Evolutionary conservation across 352 stramenopile species (phyloP), one percentile per base, ranked within the genome.

Genomic region (Globisporangium carolinianum): DNA sequence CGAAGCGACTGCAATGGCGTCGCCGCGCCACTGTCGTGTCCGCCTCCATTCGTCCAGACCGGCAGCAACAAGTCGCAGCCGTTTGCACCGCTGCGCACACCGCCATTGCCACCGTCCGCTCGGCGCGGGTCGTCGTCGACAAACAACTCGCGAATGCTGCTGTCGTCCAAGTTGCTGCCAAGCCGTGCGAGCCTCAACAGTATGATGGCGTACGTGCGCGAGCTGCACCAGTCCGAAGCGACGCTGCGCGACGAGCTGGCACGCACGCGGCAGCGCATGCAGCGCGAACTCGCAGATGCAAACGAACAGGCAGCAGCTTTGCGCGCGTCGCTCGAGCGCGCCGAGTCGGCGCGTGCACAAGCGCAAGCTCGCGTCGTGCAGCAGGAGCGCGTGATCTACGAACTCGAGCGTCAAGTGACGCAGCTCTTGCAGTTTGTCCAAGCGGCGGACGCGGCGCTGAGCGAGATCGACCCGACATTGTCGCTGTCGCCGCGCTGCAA

Each of bases 121-220:
- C 24, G 24, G 24, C 24, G 24, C 24, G 24, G 24, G 24, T 32
- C 24, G 24, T 32, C 24, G 24, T 32, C 24, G 24, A 32, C 24
- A 32, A 32, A 32, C 24, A 32, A 32, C 24, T 32, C 24, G 24
- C 24, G 24, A 32, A 58, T 79, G 45, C 56, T 81, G 18, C 67
- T 87, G 15, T 72, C 75, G 32, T 76, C 71, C 47, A 85, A 79
- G 58, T 51, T 93, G 38, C 58, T 91, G 49, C 76, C 80, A 2
- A 80, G 73, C 10, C 74, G 71, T 18, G 73, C 69, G 24, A 79
- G 71, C 14, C 64, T 93, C 47, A 79, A 87, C 51, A 86, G 70
- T 46, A 55, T 93, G 10, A 87, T 93, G 62, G 80, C 75, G 11
- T 91, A 91, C 55, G 80, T 93, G 47, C 76, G 72, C 0, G 83